Percentiles rank a stretch among this genome's conserved stretches.
Conservation (phyloP, 169 alveolate genomes). For the Amoebophrya sp. region DNA sequence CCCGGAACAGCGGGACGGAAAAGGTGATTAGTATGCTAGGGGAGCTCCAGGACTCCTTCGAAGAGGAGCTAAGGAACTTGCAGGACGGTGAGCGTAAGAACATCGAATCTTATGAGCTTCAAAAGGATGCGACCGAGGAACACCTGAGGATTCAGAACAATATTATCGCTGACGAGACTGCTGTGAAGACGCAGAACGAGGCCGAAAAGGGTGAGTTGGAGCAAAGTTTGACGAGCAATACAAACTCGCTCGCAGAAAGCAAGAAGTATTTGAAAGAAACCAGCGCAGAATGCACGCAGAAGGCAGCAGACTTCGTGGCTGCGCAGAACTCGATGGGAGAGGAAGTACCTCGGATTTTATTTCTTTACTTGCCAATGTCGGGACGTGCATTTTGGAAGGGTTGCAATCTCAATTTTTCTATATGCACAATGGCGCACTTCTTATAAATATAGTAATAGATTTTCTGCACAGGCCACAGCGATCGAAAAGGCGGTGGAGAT, state of each 20-base stretch:
- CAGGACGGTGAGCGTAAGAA: background rate
- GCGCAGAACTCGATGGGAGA: background rate
- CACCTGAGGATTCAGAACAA: background rate
- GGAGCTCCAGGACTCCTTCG: background rate
- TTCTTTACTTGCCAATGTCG: no score
- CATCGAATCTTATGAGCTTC: background rate
- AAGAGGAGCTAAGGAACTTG: background rate
- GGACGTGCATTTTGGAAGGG: no score
- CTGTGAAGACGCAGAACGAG: background rate
- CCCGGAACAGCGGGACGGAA: conserved; percentile 7
- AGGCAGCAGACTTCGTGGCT: conserved; percentile 1
- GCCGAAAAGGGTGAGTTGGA: conserved; percentile 18
- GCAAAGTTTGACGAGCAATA: background rate
- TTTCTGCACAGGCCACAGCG: background rate
- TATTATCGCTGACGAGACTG: background rate
- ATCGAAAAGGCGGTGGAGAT: conserved; percentile 23
- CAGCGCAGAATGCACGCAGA: background rate
- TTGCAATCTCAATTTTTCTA: no score
- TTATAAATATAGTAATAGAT: no score
- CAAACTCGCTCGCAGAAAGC: background rate
- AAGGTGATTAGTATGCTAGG: background rate
- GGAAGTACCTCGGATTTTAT: background rate
- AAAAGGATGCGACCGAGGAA: background rate
- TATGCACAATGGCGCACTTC: no score
- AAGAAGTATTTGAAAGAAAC: background rate